Evolutionary conservation across 352 stramenopile genomes (phyloP).

Genomic region (Elongisporangium anandrum): DNA sequence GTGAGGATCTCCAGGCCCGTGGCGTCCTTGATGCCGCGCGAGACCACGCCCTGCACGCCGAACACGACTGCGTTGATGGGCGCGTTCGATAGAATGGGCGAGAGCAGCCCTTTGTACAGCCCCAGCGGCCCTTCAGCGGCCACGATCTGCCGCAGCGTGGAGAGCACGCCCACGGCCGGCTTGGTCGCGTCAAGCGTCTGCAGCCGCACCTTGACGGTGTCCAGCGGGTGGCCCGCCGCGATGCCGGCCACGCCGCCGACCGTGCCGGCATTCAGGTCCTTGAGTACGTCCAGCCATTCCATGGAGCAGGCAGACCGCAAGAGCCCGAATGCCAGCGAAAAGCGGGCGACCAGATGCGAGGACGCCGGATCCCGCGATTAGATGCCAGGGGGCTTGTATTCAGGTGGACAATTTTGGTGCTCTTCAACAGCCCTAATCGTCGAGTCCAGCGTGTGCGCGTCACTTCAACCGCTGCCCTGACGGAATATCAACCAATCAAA

Average conservation of each 20-base stretch:
- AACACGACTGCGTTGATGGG: conserved; percentile 86
- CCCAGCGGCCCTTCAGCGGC: conserved; percentile 52
- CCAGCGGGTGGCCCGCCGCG: conserved; percentile 72
- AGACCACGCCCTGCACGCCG: conserved; percentile 60
- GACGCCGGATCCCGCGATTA: background rate
- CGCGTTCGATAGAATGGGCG: conserved; percentile 76
- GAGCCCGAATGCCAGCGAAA: background rate
- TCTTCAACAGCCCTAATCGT: background rate
- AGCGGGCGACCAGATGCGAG: background rate
- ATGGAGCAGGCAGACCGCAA: conserved; percentile 17
- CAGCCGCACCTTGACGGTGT: conserved; percentile 85
- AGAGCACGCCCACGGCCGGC: conserved; percentile 27
- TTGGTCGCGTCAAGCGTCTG: conserved; percentile 45
- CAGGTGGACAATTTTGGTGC: background rate
- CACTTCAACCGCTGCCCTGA: background rate
- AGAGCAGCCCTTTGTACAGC: conserved; percentile 74
- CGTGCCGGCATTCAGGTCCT: conserved; percentile 83
- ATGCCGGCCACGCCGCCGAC: conserved; percentile 76
- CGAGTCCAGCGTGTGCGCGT: background rate
- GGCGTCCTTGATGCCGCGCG: conserved; percentile 36
- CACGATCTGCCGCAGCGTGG: conserved; percentile 47
- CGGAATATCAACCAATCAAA: background rate
- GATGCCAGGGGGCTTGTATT: background rate
- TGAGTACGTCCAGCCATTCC: conserved; percentile 79
- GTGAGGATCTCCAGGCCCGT: conserved; percentile 23